Conservation (phyloP, 192 early-diverging fungal genomes). For the Backusella liffmaniae region DNA sequence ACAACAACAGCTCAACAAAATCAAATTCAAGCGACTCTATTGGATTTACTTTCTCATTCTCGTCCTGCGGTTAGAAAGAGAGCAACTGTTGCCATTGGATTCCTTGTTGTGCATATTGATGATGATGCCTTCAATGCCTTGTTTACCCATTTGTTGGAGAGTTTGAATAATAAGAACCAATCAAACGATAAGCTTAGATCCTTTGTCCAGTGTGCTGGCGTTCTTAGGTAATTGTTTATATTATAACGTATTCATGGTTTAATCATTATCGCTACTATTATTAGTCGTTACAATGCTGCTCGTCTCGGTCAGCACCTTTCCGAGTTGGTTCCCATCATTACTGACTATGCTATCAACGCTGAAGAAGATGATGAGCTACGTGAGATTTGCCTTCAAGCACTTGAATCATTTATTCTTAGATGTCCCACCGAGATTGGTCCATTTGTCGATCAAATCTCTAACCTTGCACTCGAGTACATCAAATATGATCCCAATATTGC, state of each 20-base stretch:
- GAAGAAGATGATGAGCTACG: slow-evolving; percentile 80
- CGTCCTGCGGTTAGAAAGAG: slow-evolving; percentile 79
- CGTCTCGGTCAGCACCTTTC: slow-evolving; percentile 67
- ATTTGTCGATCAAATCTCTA: slow-evolving; percentile 59
- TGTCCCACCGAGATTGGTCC: slow-evolving; percentile 76
- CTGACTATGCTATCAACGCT: slow-evolving; percentile 47
- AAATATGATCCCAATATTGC: slow-evolving; percentile 88
- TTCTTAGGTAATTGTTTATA: slow-evolving; percentile 54
- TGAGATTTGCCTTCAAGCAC: slow-evolving; percentile 76
- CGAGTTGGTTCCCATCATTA: slow-evolving; percentile 59
- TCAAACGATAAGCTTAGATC: slow-evolving; percentile 69
- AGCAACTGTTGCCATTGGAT: slow-evolving; percentile 63
- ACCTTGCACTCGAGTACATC: slow-evolving; percentile 61
- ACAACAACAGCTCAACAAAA: slow-evolving; percentile 49
- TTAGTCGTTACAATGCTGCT: slow-evolving; percentile 70
- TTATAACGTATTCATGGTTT: background rate
- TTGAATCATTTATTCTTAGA: slow-evolving; percentile 75
- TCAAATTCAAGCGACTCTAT: slow-evolving; percentile 62
- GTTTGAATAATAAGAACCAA: slow-evolving; percentile 50
- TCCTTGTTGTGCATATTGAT: slow-evolving; percentile 60
- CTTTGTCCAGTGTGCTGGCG: slow-evolving; percentile 68
- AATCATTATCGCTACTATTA: background rate
- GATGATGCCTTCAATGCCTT: slow-evolving; percentile 73
- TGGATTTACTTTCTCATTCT: slow-evolving; percentile 66
- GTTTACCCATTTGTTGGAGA: slow-evolving; percentile 51